A percentile compares a stretch with the other conserved stretches of the same genome.
Conservation (phyloP, 2,329 filamentous ascomycete genomes). For the Neofusicoccum umdonicola region DNA sequence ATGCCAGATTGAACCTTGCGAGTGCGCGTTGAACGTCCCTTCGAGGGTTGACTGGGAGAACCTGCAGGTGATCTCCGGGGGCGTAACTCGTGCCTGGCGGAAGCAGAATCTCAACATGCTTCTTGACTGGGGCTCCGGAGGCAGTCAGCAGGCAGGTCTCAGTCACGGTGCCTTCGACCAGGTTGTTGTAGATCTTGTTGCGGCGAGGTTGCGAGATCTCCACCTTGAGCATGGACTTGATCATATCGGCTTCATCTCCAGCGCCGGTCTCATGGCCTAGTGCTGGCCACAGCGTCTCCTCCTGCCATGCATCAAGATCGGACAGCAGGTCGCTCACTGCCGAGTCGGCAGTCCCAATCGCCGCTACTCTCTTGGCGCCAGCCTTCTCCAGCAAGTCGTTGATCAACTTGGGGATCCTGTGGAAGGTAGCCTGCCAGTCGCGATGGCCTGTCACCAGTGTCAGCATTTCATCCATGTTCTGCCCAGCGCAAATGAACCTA, state of each 20-base stretch:
- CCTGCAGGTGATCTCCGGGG: slow-evolving; percentile 72
- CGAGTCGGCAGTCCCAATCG: slow-evolving; percentile 36
- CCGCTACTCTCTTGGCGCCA: slow-evolving; percentile 32
- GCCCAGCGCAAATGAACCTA: too few relatives aligned
- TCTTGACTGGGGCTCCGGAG: slow-evolving; percentile 23
- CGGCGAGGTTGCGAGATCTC: slow-evolving; percentile 24
- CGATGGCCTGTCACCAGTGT: slow-evolving; percentile 29
- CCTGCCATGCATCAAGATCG: slow-evolving; percentile 42
- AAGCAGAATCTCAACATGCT: slow-evolving; percentile 28
- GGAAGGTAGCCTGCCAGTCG: slow-evolving; percentile 44
- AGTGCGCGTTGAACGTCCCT: slow-evolving; percentile 63
- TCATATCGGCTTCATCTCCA: slow-evolving; percentile 24
- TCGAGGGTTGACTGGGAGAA: slow-evolving; percentile 68
- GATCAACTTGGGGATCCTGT: slow-evolving; percentile 39
- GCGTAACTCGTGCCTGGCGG: slow-evolving; percentile 58
- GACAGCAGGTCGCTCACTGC: slow-evolving; percentile 40
- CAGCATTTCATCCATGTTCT: too few relatives aligned
- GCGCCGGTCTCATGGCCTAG: too few relatives aligned
- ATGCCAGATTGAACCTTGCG: slow-evolving; percentile 63
- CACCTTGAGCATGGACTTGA: slow-evolving; percentile 24
- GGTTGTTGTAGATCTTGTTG: slow-evolving; percentile 34
- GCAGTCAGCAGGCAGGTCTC: slow-evolving; percentile 30
- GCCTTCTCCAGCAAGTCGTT: slow-evolving; percentile 30
- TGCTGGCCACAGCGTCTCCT: slow-evolving; percentile 37
- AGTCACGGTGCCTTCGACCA: slow-evolving; percentile 35